A percentile compares a stretch with the other conserved stretches of the same genome.
Evolutionary conservation across 371 early-diverging fungal genomes (phyloP).

Genomic region (Ordospora pajunii): DNA sequence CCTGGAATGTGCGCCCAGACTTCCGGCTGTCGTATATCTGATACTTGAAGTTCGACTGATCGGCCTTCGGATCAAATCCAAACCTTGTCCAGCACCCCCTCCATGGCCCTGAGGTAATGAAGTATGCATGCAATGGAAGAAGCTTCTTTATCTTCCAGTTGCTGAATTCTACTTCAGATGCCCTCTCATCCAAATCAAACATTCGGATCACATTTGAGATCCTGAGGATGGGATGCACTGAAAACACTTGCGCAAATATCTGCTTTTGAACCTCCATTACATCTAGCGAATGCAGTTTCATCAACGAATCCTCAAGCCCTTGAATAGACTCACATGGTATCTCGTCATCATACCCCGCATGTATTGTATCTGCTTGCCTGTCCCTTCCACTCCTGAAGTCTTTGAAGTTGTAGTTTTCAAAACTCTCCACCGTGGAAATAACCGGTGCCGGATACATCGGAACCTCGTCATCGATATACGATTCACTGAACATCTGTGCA

Average conservation of each 20-base stretch:
- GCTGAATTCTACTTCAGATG: neutral
- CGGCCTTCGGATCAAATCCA: conserved; percentile 55
- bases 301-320: neutral
- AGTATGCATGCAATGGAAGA: conserved; percentile 49
- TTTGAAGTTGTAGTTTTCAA: conserved; percentile 12
- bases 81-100: conserved; percentile 54
- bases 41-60: conserved; percentile 50
- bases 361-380: neutral
- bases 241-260: neutral
- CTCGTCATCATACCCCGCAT: conserved; percentile 4
- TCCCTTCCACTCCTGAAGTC: neutral
- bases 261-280: neutral
- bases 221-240: conserved; percentile 4
- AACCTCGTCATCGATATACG: neutral
- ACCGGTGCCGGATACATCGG: conserved; percentile 18
- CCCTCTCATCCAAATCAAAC: neutral
- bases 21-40: conserved; percentile 49
- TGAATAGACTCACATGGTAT: neutral
- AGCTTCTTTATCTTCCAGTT: conserved; percentile 40
- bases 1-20: conserved; percentile 31
- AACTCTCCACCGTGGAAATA: neutral
- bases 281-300: neutral
- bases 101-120: conserved; percentile 56
- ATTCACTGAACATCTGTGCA: neutral
- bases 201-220: neutral